Evolutionary conservation across 2,329 filamentous ascomycete genomes (phyloP).

Genomic region (Fusarium robinianum): DNA sequence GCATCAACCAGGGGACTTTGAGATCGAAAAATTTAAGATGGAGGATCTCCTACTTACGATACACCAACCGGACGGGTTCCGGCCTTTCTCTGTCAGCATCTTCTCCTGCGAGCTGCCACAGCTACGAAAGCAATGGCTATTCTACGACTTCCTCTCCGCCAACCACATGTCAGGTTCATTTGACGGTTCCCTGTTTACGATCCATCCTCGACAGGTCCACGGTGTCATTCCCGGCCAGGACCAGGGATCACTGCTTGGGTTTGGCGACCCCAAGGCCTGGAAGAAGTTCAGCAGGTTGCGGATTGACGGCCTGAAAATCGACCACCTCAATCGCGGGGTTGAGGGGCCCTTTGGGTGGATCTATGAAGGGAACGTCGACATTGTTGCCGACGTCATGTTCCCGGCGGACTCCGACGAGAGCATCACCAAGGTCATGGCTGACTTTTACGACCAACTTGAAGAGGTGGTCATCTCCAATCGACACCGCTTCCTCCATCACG

Average conservation of each 20-base stretch:
- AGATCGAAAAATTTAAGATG: conserved; percentile 95
- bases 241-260: conserved; percentile 56
- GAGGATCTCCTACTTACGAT: conserved; percentile 91
- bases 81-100: conserved; percentile 94
- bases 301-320: conserved; percentile 92
- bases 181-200: conserved; percentile 94
- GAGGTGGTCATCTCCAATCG: conserved; percentile 84
- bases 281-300: conserved; percentile 94
- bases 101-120: conserved; percentile 94
- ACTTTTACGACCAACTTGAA: conserved; percentile 95
- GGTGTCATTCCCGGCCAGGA: conserved; percentile 68
- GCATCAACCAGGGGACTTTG: conserved; percentile 90
- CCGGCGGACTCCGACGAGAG: conserved; percentile 86
- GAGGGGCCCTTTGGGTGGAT: conserved; percentile 98
- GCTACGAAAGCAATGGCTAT: conserved; percentile 92
- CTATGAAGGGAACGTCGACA: conserved; percentile 94
- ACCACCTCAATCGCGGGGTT: conserved; percentile 92
- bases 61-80: conserved; percentile 86
- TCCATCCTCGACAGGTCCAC: conserved; percentile 91
- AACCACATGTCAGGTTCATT: conserved; percentile 96
- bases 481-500: conserved; percentile 63
- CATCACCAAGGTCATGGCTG: conserved; percentile 91
- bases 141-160: conserved; percentile 95
- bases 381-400: conserved; percentile 94
- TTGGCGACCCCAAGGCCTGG: conserved; percentile 75